Conservation (phyloP, 257 asterid genomes). For the Handroanthus guayacan region DNA sequence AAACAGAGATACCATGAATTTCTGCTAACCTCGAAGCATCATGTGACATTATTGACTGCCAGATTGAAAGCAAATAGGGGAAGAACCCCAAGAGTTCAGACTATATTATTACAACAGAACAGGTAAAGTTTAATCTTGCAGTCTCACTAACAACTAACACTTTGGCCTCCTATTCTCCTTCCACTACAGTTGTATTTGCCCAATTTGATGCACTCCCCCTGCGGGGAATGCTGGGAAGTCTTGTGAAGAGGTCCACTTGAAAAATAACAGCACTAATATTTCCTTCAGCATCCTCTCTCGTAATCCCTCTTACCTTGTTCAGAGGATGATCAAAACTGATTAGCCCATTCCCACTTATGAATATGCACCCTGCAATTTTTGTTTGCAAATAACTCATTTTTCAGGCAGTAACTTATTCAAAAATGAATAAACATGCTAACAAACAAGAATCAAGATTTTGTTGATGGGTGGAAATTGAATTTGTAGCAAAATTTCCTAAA, state of each 20-base stretch:
- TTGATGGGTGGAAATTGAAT: no score
- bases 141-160: background rate
- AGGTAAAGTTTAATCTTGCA: background rate
- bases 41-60: background rate
- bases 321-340: constrained; percentile 64
- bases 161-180: constrained; percentile 32
- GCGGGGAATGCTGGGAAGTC: constrained; percentile 64
- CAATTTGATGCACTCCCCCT: constrained; percentile 69
- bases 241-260: constrained; percentile 64
- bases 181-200: constrained; percentile 53
- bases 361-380: constrained; percentile 64
- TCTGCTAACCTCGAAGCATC: no score
- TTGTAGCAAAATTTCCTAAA: no score
- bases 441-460: no score
- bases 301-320: constrained; percentile 56
- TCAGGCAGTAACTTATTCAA: background rate
- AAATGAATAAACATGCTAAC: background rate
- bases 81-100: background rate
- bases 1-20: no score
- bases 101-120: constrained; percentile 9
- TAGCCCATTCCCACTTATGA: constrained; percentile 55
- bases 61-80: constrained; percentile 4
- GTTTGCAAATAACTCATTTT: background rate
- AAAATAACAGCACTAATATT: constrained; percentile 48
- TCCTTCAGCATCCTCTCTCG: constrained; percentile 56